Conservation (phyloP, 2,329 filamentous ascomycete species). For the Botrytis deweyae region DNA sequence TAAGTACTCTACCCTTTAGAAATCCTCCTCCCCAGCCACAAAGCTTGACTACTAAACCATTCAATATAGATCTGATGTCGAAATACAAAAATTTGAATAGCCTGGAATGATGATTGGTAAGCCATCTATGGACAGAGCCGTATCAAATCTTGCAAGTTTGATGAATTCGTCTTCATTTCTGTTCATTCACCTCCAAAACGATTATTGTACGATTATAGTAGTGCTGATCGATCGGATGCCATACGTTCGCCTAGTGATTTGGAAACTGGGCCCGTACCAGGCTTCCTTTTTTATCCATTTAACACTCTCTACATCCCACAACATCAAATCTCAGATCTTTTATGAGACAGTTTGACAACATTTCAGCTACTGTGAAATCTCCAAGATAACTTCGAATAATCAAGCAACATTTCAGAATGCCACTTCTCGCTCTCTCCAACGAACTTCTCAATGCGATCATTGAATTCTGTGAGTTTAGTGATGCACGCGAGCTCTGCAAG, state of each 20-base stretch:
- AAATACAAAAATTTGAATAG: background rate
- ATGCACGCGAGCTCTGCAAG: slow-evolving; percentile 46
- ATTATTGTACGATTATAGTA: background rate
- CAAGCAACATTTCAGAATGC: slow-evolving; percentile 11
- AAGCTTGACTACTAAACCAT: background rate
- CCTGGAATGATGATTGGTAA: background rate
- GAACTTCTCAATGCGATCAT: slow-evolving; percentile 46
- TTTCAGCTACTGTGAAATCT: background rate
- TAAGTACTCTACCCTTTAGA: background rate
- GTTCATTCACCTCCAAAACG: background rate
- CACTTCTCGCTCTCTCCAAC: slow-evolving; percentile 40
- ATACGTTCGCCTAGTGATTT: background rate
- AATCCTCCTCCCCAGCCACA: background rate
- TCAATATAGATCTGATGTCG: background rate
- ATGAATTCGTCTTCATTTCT: background rate
- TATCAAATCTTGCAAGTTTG: background rate
- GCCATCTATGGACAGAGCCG: background rate
- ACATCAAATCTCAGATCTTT: too few species aligned
- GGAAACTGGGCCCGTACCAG: background rate
- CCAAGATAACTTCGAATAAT: background rate
- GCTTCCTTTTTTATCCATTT: background rate
- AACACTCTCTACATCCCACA: background rate
- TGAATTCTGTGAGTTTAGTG: slow-evolving; percentile 41
- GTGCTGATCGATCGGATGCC: background rate
- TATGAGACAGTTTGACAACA: background rate